phyloP scores from a whole-genome alignment of 805 yeast genomes.

The Candida maris region DNA sequence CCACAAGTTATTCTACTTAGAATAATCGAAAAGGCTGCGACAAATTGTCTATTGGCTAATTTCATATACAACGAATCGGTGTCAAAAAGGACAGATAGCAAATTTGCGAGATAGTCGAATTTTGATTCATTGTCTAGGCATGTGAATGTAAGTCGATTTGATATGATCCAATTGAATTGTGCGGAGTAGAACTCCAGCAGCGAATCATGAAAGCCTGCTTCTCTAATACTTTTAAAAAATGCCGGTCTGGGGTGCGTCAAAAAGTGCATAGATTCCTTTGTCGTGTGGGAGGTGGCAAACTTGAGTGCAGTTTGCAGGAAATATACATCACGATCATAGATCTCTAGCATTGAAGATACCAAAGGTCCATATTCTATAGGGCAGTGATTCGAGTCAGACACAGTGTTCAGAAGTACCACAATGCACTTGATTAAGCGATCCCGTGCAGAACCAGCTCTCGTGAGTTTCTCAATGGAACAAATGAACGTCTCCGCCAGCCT shows the following conservation, averaged over 20 bases:
- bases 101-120: constrained; percentile 13
- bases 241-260: constrained; percentile 6
- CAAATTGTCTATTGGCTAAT: constrained; percentile 6
- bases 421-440: constrained; percentile 1
- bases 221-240: constrained; percentile 5
- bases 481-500: constrained; percentile 4
- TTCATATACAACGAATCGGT: constrained; percentile 3
- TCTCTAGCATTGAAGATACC: constrained; percentile 4
- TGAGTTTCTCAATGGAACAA: background rate
- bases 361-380: constrained; percentile 5
- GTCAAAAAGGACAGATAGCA: constrained; percentile 10
- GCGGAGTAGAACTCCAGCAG: constrained; percentile 2
- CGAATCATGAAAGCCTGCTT: background rate
- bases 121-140: constrained; percentile 4
- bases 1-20: constrained; percentile 15
- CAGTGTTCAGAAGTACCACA: constrained; percentile 3
- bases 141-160: constrained; percentile 2
- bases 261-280: constrained; percentile 4
- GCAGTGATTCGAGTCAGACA: constrained; percentile 1
- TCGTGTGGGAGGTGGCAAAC: constrained; percentile 5
- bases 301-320: constrained; percentile 4
- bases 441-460: background rate
- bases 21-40: constrained; percentile 17
- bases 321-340: constrained; percentile 7
- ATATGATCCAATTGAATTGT: constrained; percentile 12